A percentile compares a stretch with the other conserved stretches of the same genome.
Conservation (phyloP, 345 rosid species). For the Eucalyptus tenuipes region DNA sequence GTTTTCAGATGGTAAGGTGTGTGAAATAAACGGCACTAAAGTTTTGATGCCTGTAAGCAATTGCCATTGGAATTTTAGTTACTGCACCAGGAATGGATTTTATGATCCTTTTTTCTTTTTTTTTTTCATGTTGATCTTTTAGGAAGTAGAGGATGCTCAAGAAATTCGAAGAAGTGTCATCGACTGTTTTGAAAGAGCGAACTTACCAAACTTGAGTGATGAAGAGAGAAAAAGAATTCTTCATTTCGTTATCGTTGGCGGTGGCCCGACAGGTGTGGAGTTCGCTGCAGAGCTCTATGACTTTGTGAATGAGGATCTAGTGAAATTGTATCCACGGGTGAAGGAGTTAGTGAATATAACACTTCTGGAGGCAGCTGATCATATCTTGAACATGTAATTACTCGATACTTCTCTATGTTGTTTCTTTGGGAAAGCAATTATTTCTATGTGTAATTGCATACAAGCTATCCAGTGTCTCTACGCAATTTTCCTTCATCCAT, state of each 20-base stretch:
- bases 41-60: neutral
- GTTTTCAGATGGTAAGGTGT: neutral
- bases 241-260: conserved; percentile 96
- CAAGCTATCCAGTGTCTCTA: neutral
- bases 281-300: conserved; percentile 97
- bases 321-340: conserved; percentile 67
- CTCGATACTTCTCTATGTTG: neutral
- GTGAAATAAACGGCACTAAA: neutral
- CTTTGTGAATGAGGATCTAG: conserved; percentile 75
- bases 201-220: conserved; percentile 69
- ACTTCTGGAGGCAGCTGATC: conserved; percentile 95
- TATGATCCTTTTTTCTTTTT: neutral
- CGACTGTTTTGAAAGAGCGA: conserved; percentile 89
- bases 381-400: conserved; percentile 67
- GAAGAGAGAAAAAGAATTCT: conserved; percentile 85
- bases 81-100: neutral
- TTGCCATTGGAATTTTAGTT: neutral
- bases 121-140: neutral
- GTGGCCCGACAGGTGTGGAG: conserved; percentile 99
- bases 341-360: conserved; percentile 58
- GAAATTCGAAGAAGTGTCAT: conserved; percentile 70
- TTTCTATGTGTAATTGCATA: neutral
- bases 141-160: conserved; percentile 99
- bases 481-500: neutral
- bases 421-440: neutral